A percentile compares a stretch with the other conserved stretches of the same genome.
Evolutionary conservation across 2,329 filamentous ascomycete genomes (phyloP).

Genomic region (Sarocladiaceae sp.): DNA sequence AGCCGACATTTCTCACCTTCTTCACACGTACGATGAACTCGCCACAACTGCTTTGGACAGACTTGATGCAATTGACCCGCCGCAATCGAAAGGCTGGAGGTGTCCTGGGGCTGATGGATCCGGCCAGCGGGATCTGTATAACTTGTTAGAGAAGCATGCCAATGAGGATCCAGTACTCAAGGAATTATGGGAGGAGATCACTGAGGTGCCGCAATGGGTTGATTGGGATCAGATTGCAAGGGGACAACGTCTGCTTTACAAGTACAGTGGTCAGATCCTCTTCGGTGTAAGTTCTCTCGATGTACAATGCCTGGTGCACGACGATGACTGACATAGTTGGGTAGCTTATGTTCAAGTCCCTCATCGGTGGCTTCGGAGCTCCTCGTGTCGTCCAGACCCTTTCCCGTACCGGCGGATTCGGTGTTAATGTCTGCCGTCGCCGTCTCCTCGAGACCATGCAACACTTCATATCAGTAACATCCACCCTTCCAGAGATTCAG

Average conservation of each 20-base stretch:
- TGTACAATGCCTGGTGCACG: no score
- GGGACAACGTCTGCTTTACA: conserved; percentile 74
- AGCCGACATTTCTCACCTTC: conserved; percentile 55
- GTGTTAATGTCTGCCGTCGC: conserved; percentile 59
- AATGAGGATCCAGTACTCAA: conserved; percentile 48
- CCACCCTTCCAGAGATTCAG: conserved; percentile 59
- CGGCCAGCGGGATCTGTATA: conserved; percentile 55
- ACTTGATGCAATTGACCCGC: conserved; percentile 54
- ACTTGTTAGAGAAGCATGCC: conserved; percentile 55
- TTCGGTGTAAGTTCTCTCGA: conserved; percentile 51
- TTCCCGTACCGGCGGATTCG: conserved; percentile 70
- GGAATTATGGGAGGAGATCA: conserved; percentile 62
- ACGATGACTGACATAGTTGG: background rate
- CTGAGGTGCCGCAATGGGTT: conserved; percentile 68
- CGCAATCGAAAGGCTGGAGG: conserved; percentile 20
- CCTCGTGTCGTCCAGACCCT: conserved; percentile 70
- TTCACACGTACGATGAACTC: conserved; percentile 64
- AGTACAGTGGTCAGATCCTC: conserved; percentile 65
- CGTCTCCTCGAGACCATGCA: conserved; percentile 68
- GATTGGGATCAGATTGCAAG: conserved; percentile 71
- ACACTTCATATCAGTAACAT: conserved; percentile 68
- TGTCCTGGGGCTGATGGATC: conserved; percentile 19
- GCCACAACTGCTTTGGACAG: conserved; percentile 62
- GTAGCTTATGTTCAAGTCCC: conserved; percentile 57
- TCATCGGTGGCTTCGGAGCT: conserved; percentile 70